Base-by-base conservation (phyloP, 2,329 filamentous ascomycete species). In the Aureobasidium sp. region DNA sequence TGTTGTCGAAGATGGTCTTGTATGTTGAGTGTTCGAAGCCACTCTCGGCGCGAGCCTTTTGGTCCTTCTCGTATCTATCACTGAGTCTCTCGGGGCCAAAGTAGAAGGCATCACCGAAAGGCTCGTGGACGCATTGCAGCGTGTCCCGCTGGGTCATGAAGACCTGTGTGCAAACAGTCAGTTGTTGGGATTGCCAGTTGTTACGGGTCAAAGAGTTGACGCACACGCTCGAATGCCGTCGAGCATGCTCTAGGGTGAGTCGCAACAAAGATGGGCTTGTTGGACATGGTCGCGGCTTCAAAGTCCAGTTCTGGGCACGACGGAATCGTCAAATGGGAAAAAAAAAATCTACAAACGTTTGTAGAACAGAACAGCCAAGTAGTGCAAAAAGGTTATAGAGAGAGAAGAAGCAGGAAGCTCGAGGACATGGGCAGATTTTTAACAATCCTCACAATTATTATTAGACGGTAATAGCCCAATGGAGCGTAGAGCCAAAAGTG, bases 71-170 rank as follows among this genome's bases (percentile, higher is more conserved):
- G 66, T 88, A 98, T 63, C 93, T 82, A 49, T 80, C 74, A 64
- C 86, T 84, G 61, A 97, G 78, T 61, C 88, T 80, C 73, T 98
- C 93, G 6, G 91, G 90, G 49, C 93, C 91, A 66, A 86, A 97
- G 74, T 97, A 97, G 68, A 91, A 97, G 57, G 90, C 87, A 71
- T 97, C 93, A 51, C 91, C 91, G 71, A 97, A 97, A 4, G 93
- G 93, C 74, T 98, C 93, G 70, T 97, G 93, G 62, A 93, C 78
- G 67, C 88, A 95, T 63, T 85, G 78, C 56, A 97, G 79, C 51
- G 78, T 83, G 65, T 95, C 85, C 62, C 81, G 80, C 61, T 89
- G 86, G 62, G 90, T 95, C 91, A 97, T 96, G 71, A 98, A 97
- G 60, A 97, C 90, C 88, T 93, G 61, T n/a, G 35, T 12, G 17